Percentiles rank a stretch among this genome's conserved stretches.
phyloP scores from a whole-genome alignment of 106 monocot species.

The Cymbidium sinense region DNA sequence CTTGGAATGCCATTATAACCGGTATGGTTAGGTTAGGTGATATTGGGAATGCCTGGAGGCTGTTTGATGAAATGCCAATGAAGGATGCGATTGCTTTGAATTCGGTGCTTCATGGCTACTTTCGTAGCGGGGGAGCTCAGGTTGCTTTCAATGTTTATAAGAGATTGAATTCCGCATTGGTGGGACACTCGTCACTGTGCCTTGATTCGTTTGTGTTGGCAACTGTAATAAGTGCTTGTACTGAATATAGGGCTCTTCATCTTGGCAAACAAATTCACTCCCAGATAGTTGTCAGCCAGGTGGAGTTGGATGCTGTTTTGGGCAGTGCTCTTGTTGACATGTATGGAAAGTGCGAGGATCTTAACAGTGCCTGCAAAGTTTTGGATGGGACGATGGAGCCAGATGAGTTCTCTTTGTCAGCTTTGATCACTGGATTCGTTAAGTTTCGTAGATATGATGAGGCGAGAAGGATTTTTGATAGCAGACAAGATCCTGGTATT shows the following conservation, averaged over 20 bases:
- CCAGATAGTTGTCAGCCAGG: conserved; percentile 18
- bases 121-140: conserved; percentile 19
- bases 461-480: conserved; percentile 41
- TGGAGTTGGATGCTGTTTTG: conserved; percentile 47
- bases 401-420: conserved; percentile 63
- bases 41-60: conserved; percentile 15
- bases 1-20: conserved; percentile 41
- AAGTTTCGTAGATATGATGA: conserved; percentile 33
- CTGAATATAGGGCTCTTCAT: conserved; percentile 14
- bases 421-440: conserved; percentile 42
- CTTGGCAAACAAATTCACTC: conserved; percentile 56
- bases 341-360: conserved; percentile 70
- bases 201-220: conserved; percentile 52
- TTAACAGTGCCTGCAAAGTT: conserved; percentile 30
- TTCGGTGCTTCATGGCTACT: conserved; percentile 43
- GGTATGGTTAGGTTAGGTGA: conserved; percentile 33
- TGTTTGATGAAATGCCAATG: conserved; percentile 64
- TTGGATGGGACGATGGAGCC: conserved; percentile 21
- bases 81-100: conserved; percentile 39
- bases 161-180: conserved; percentile 1
- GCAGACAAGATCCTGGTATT: conserved; percentile 17
- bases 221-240: conserved; percentile 56
- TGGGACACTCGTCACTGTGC: neutral
- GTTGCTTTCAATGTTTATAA: conserved; percentile 46
- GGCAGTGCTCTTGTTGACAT: conserved; percentile 58